Percentiles rank a stretch among this genome's conserved stretches.
These are phyloP conservation scores for Eutrema salsugineum DNA, from an alignment of 441 rosid species.

Conservation along the genomic window DNA sequence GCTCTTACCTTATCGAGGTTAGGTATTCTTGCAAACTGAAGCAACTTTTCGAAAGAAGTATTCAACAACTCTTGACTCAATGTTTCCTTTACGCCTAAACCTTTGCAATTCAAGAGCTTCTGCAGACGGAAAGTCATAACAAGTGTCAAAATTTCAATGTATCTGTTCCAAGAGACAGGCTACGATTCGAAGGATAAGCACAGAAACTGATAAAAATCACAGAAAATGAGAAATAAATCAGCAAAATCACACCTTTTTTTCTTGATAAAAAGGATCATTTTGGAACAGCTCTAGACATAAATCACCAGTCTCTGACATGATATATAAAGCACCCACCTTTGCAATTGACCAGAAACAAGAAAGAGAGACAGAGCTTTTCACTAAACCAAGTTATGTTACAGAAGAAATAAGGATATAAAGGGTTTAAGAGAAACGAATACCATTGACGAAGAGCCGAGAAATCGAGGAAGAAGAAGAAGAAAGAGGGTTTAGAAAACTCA, in stretches of 20 bases:
- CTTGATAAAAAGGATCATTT: slow-evolving; percentile 54
- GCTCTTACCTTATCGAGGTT: slow-evolving; percentile 67
- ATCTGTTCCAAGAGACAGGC: too few species aligned
- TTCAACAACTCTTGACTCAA: slow-evolving; percentile 39
- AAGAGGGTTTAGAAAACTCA: neutral
- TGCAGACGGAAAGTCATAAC: slow-evolving; percentile 20
- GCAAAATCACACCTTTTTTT: slow-evolving; percentile 58
- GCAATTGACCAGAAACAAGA: neutral
- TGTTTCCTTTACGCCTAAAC: slow-evolving; percentile 48
- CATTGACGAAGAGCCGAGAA: neutral
- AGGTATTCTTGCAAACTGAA: slow-evolving; percentile 62
- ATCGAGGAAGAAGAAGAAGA: neutral
- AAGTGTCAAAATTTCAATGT: neutral
- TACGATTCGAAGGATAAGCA: too few species aligned
- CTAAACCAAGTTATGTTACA: neutral
- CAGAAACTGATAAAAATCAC: neutral
- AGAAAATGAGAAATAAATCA: neutral
- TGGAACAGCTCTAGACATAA: slow-evolving; percentile 49
- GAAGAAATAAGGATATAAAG: neutral
- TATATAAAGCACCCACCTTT: slow-evolving; percentile 25
- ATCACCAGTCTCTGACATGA: slow-evolving; percentile 29
- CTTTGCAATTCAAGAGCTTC: slow-evolving; percentile 56
- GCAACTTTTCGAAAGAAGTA: slow-evolving; percentile 43
- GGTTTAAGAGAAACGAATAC: neutral
- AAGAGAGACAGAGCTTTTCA: neutral